These are phyloP conservation scores for Volvox carteri DNA, from an alignment of 163 green algal genomes.

Conservation along the genomic window DNA sequence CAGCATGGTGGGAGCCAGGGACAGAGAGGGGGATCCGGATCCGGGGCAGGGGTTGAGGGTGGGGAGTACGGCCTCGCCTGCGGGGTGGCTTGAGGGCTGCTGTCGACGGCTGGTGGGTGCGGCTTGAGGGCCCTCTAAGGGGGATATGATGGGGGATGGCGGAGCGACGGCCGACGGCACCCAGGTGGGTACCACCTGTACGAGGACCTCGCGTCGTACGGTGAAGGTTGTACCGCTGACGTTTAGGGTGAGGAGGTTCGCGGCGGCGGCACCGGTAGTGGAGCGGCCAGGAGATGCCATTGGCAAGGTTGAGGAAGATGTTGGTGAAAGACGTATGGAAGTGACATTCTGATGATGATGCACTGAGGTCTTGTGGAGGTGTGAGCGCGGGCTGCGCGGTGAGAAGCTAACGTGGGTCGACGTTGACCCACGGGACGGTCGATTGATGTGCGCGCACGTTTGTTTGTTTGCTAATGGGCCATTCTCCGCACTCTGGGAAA, in stretches of 20 bases:
- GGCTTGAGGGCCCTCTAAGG: not conserved
- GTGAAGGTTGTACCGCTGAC: conserved; percentile 23
- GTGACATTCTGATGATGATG: too few species aligned
- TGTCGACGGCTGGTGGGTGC: not conserved
- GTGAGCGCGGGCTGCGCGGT: too few species aligned
- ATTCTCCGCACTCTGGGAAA: too few species aligned
- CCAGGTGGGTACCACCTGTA: conserved; percentile 11
- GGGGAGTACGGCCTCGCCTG: not conserved
- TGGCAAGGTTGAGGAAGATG: not conserved
- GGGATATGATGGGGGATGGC: not conserved
- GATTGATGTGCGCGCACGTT: too few species aligned
- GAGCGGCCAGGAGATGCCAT: not conserved
- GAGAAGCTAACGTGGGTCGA: too few species aligned
- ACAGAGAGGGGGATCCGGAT: too few species aligned
- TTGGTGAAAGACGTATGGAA: too few species aligned
- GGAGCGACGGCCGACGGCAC: not conserved
- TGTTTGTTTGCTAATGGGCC: too few species aligned
- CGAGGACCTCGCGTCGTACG: not conserved
- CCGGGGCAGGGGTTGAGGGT: not conserved
- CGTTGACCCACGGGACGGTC: too few species aligned
- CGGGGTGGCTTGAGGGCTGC: not conserved
- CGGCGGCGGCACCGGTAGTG: not conserved
- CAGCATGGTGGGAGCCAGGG: conserved; percentile 6
- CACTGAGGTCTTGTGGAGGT: too few species aligned
- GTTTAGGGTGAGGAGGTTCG: not conserved